Evolutionary conservation across 2,329 filamentous ascomycete genomes (phyloP).

Genomic region (Colletotrichum liaoningense): DNA sequence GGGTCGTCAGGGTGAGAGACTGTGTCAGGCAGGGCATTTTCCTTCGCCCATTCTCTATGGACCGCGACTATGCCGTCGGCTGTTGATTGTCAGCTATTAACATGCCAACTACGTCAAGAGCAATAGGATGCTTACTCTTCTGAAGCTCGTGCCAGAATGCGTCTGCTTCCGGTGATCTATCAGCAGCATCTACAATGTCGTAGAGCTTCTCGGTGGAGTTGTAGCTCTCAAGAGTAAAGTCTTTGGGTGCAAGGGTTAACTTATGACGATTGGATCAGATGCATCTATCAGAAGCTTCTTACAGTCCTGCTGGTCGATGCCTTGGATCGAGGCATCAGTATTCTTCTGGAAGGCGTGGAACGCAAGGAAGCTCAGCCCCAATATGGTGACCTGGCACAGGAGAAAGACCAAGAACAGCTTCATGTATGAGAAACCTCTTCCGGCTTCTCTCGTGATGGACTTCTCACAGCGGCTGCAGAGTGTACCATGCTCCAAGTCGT

Average conservation of each 20-base stretch:
- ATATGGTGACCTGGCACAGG: background rate
- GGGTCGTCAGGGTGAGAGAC: background rate
- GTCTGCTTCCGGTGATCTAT: background rate
- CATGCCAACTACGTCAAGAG: background rate
- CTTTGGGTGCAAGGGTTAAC: background rate
- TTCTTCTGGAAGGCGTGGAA: background rate
- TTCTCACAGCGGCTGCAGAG: background rate
- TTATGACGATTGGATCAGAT: background rate
- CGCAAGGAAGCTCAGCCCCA: background rate
- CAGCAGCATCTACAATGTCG: background rate
- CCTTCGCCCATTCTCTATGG: background rate
- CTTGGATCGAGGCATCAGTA: background rate
- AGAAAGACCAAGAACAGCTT: background rate
- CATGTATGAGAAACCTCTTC: background rate
- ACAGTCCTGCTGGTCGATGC: background rate
- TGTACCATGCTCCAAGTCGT: background rate
- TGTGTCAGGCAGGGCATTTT: background rate
- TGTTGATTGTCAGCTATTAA: background rate
- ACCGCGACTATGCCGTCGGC: constrained; percentile 1
- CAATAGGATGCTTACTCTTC: background rate
- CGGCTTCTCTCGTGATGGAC: background rate
- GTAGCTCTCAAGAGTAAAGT: background rate
- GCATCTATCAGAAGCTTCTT: background rate
- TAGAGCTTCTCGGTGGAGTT: background rate
- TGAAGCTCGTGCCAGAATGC: background rate